Evolutionary conservation across 306 rosid species (phyloP).

Genomic region (Fagus crenata): DNA sequence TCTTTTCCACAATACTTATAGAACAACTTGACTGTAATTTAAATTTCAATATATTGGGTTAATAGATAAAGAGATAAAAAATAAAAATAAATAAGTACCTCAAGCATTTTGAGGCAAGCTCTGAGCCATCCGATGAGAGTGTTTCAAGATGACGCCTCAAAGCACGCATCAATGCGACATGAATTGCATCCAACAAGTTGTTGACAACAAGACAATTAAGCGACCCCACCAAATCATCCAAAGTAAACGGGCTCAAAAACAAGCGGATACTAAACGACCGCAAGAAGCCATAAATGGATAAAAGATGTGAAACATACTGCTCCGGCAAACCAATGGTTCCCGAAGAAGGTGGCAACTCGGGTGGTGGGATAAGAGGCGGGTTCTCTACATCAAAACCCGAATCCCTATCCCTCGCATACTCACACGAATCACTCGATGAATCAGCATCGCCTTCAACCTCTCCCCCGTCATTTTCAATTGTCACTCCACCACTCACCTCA

Average conservation of each 20-base stretch:
- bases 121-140: conserved; percentile 62
- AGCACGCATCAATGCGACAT: conserved; percentile 68
- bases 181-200: conserved; percentile 71
- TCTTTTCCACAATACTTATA: background rate
- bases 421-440: conserved; percentile 45
- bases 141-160: conserved; percentile 70
- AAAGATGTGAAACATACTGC: conserved; percentile 63
- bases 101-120: conserved; percentile 67
- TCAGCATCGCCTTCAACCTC: conserved; percentile 43
- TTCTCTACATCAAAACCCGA: conserved; percentile 37
- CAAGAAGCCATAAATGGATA: conserved; percentile 79
- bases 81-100: conserved; percentile 46
- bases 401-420: conserved; percentile 33
- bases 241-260: conserved; percentile 68
- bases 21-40: conserved; percentile 5
- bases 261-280: conserved; percentile 70
- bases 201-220: conserved; percentile 62
- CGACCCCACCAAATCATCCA: conserved; percentile 91
- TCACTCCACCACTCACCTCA: conserved; percentile 36
- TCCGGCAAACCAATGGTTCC: conserved; percentile 84
- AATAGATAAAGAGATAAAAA: background rate
- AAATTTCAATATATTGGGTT: background rate
- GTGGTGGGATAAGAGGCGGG: conserved; percentile 35
- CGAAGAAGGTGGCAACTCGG: conserved; percentile 64
- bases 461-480: conserved; percentile 30